Base-by-base conservation (phyloP, 768 basidiomycete species). In the Lactifluus pinguis region DNA sequence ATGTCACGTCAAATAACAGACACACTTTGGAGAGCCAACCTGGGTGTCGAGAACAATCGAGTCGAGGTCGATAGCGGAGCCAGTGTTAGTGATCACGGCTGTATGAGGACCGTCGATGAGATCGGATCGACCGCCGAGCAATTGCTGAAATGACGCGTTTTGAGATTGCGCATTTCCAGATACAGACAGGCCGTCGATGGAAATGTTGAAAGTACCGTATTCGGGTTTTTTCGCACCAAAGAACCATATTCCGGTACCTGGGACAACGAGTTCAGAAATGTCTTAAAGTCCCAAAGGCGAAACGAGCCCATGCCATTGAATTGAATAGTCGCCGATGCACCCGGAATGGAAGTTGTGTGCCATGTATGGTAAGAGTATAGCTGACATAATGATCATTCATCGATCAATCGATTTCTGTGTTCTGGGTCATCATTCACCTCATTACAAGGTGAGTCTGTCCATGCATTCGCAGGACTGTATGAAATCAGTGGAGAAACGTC, bases 401-500 rank as follows among this genome's bases (percentile, higher is more conserved):
- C 34, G 38, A 5, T 17, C 50, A n/a, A 57, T 34, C 32, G 44
- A 36, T 30, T 19, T 41, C 41, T 36, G 21, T 21, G 25, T 60
- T 60, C 36, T 47, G 41, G 19, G 36, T 17, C 3, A 15, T 62
- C 57, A 25, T 25, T 29, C 25, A 61, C 68, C 76, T 80, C 78
- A 45, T 72, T 69, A 49, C 61, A 66, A 15, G 77, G 74, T 13
- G 76, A 71, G 68, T 81, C 79, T 49, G 68, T 68, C 82, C 81
- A 83, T 60, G 79, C 78, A 59, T 74, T 77, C 66, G 69, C 68
- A 60, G 81, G 81, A 34, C 71, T 68, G 66, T 83, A 84, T 59
- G 73, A 66, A 68, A 83, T 76, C 59, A 82, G 72, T 69, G 82
- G 80, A 63, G 82, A 82, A 68, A 75, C 72, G 66, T 83, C 82